These are phyloP conservation scores for Obelidium mucronatum DNA, from an alignment of 192 early-diverging fungal species.

Conservation along the genomic window DNA sequence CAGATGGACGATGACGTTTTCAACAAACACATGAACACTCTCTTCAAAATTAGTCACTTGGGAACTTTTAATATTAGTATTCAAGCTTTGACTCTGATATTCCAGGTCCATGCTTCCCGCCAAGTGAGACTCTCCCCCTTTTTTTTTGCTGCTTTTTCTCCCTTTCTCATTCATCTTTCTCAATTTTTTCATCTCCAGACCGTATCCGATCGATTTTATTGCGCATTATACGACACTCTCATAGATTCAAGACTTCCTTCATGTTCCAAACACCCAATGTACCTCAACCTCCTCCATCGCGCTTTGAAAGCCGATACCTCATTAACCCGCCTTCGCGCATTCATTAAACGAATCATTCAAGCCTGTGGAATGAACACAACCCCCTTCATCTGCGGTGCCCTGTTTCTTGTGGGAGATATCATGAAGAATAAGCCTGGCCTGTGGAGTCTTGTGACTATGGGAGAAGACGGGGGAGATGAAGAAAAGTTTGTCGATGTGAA, in stretches of 20 bases:
- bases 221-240: slow-evolving; percentile 87
- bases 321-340: slow-evolving; percentile 75
- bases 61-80: slow-evolving; percentile 92
- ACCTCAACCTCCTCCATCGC: slow-evolving; percentile 89
- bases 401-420: slow-evolving; percentile 85
- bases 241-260: slow-evolving; percentile 78
- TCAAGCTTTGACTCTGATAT: slow-evolving; percentile 90
- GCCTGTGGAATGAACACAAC: slow-evolving; percentile 66
- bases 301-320: slow-evolving; percentile 80
- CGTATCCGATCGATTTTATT: slow-evolving; percentile 88
- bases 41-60: slow-evolving; percentile 90
- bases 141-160: no score
- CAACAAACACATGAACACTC: slow-evolving; percentile 82
- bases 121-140: slow-evolving; percentile 6
- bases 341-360: slow-evolving; percentile 92
- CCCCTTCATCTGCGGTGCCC: slow-evolving; percentile 83
- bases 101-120: slow-evolving; percentile 68
- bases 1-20: slow-evolving; percentile 81
- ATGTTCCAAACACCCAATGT: slow-evolving; percentile 91
- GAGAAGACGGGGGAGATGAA: slow-evolving; percentile 78
- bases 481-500: slow-evolving; percentile 71
- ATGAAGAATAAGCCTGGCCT: slow-evolving; percentile 62
- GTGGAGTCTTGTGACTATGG: slow-evolving; percentile 65
- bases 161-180: no score
- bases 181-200: slow-evolving; percentile 38